Percentiles rank a stretch among this genome's conserved stretches.
These are phyloP conservation scores for Aspergillus baeticus DNA, from an alignment of 495 filamentous ascomycete genomes.

Conservation along the genomic window DNA sequence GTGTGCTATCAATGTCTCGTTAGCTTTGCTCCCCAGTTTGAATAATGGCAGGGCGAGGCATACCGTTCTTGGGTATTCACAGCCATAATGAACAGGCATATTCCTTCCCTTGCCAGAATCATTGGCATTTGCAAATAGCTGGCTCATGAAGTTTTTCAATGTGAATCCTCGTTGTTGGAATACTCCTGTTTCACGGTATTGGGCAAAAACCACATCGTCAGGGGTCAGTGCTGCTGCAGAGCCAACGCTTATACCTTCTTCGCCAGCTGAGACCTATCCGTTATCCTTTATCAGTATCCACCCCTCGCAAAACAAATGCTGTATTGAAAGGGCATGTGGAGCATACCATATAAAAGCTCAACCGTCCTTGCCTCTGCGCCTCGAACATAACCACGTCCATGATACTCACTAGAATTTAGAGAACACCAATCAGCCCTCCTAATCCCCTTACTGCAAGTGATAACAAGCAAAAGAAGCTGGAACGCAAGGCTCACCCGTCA, in stretches of 20 bases:
- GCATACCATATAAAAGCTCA: constrained; percentile 93
- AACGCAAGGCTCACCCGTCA: constrained; percentile 46
- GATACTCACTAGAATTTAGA: constrained; percentile 60
- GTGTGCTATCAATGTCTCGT: constrained; percentile 65
- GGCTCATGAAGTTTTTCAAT: constrained; percentile 87
- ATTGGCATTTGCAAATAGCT: constrained; percentile 85
- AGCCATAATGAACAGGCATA: constrained; percentile 98
- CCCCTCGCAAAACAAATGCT: no score
- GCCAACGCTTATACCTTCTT: constrained; percentile 91
- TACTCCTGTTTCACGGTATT: constrained; percentile 92
- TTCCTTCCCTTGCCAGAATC: constrained; percentile 84
- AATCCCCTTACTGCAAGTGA: not conserved
- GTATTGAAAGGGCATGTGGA: not conserved
- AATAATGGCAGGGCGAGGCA: constrained; percentile 20
- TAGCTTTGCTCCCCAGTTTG: not conserved
- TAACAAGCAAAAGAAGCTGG: not conserved
- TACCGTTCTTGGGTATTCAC: constrained; percentile 76
- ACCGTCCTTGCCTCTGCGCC: constrained; percentile 72
- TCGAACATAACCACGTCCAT: constrained; percentile 97
- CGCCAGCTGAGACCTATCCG: constrained; percentile 75
- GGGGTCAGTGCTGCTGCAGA: constrained; percentile 76
- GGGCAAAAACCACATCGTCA: constrained; percentile 89
- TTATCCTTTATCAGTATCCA: not conserved
- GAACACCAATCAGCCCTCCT: not conserved
- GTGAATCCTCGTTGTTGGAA: constrained; percentile 89